Conservation (phyloP, 768 basidiomycete genomes). For the Hysterangium stoloniferum region DNA sequence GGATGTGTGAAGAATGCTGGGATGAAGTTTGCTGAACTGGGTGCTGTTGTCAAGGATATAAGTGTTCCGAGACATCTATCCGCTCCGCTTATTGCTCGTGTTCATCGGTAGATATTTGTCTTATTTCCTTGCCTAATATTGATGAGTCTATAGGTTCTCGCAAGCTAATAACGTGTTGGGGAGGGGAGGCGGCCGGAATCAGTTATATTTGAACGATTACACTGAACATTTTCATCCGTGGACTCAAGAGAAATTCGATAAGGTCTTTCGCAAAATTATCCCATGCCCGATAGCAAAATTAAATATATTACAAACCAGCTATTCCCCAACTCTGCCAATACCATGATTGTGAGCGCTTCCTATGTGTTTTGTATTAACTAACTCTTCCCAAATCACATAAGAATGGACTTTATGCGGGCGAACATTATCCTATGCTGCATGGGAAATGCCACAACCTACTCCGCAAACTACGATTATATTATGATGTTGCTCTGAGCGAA, state of each 20-base stretch:
- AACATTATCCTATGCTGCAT: slow-evolving; percentile 19
- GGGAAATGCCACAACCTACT: slow-evolving; percentile 33
- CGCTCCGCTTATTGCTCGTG: slow-evolving; percentile 11
- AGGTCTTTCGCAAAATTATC: slow-evolving; percentile 21
- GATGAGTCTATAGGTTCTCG: slow-evolving; percentile 12
- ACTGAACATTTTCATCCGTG: slow-evolving; percentile 27
- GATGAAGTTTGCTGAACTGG: slow-evolving; percentile 27
- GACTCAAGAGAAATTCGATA: slow-evolving; percentile 32
- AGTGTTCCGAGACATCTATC: slow-evolving; percentile 32
- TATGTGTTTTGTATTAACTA: neutral
- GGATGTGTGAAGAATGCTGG: slow-evolving; percentile 28
- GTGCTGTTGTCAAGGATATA: slow-evolving; percentile 33
- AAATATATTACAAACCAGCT: slow-evolving; percentile 8
- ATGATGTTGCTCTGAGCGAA: slow-evolving; percentile 23
- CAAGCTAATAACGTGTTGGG: slow-evolving; percentile 16
- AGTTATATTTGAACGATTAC: slow-evolving; percentile 28
- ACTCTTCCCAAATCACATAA: neutral
- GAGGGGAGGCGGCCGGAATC: slow-evolving; percentile 20
- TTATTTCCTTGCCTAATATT: neutral
- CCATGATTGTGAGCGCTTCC: slow-evolving; percentile 15
- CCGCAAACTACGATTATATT: slow-evolving; percentile 28
- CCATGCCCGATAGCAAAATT: neutral
- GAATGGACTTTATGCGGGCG: slow-evolving; percentile 25
- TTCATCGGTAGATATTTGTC: neutral
- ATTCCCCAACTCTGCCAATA: slow-evolving; percentile 14